These are phyloP conservation scores for Yamadazyma tumulicola DNA, from an alignment of 805 yeast genomes.

Conservation along the genomic window DNA sequence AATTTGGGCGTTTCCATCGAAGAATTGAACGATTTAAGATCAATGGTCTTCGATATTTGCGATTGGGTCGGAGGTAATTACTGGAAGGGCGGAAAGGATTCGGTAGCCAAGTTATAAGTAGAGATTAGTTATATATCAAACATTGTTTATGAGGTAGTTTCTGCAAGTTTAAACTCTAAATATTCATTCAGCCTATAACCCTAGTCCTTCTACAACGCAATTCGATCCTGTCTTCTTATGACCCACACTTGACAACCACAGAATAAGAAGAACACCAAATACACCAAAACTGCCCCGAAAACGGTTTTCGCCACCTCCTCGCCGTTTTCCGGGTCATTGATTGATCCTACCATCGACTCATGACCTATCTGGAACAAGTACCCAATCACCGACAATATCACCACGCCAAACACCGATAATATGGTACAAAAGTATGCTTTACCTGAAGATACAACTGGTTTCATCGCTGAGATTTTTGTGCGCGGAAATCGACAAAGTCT, in stretches of 20 bases:
- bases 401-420: constrained; percentile 86
- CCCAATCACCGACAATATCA: constrained; percentile 82
- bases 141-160: too few relatives aligned
- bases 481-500: too few relatives aligned
- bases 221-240: constrained; percentile 61
- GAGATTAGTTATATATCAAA: too few relatives aligned
- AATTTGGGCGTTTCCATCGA: constrained; percentile 71
- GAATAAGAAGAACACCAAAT: constrained; percentile 73
- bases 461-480: constrained; percentile 24
- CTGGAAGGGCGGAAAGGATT: constrained; percentile 50
- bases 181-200: background rate
- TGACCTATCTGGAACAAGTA: constrained; percentile 74
- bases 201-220: constrained; percentile 42
- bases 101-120: constrained; percentile 50
- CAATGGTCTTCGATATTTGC: constrained; percentile 60
- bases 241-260: constrained; percentile 83
- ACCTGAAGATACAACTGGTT: constrained; percentile 52
- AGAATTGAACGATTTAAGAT: constrained; percentile 58
- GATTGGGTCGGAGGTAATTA: constrained; percentile 64
- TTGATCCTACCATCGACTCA: constrained; percentile 91
- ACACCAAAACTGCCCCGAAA: constrained; percentile 83
- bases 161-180: too few relatives aligned
- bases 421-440: constrained; percentile 96
- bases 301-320: constrained; percentile 90
- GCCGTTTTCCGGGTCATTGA: constrained; percentile 88